Conservation (phyloP, 257 asterid species). For the Lycium barbarum region DNA sequence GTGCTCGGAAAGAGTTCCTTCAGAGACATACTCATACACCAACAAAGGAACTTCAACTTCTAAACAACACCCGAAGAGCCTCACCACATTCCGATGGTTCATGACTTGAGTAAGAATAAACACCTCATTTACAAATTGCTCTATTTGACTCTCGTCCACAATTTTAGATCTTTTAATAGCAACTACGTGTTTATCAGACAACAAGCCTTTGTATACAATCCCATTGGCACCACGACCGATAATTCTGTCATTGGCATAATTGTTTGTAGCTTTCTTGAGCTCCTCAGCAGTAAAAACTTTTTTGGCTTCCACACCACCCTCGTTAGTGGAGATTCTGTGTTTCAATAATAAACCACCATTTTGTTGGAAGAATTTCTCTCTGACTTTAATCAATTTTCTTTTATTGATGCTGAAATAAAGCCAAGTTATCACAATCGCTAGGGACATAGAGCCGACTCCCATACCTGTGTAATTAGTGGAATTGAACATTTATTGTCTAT, state of each 20-base stretch:
- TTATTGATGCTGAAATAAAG: slow-evolving; percentile 37
- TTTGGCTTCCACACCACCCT: slow-evolving; percentile 32
- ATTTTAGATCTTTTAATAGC: neutral
- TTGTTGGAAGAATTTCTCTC: slow-evolving; percentile 50
- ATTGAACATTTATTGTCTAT: neutral
- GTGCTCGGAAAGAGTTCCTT: neutral
- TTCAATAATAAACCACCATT: slow-evolving; percentile 48
- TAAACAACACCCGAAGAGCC: slow-evolving; percentile 23
- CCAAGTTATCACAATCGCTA: slow-evolving; percentile 28
- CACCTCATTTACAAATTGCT: slow-evolving; percentile 9
- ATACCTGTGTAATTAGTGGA: slow-evolving; percentile 15
- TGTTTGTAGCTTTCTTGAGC: slow-evolving; percentile 46
- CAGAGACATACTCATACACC: neutral
- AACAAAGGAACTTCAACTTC: neutral
- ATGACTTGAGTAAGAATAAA: slow-evolving; percentile 11
- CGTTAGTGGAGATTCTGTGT: slow-evolving; percentile 44
- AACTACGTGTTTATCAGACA: neutral
- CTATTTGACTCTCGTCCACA: slow-evolving; percentile 25
- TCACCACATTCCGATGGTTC: neutral
- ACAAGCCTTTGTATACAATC: neutral
- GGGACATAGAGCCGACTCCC: slow-evolving; percentile 31
- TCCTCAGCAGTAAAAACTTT: slow-evolving; percentile 44
- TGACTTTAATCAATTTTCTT: slow-evolving; percentile 39
- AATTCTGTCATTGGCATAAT: slow-evolving; percentile 22
- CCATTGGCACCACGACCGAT: slow-evolving; percentile 20